Evolutionary conservation across 495 filamentous ascomycete species (phyloP).

Genomic region (Annulohypoxylon stygium): DNA sequence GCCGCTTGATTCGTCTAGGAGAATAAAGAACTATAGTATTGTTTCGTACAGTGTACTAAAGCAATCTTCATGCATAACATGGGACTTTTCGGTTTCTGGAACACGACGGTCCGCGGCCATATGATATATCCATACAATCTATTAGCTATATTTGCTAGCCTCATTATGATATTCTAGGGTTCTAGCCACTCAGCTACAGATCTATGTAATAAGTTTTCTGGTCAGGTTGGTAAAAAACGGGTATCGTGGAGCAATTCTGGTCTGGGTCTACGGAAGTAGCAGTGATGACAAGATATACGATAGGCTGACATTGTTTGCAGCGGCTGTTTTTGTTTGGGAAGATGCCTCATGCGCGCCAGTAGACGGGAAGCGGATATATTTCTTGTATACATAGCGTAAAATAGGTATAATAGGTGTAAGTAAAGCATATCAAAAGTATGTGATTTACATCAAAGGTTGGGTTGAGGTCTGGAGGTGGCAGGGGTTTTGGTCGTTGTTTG

Average conservation of each 20-base stretch:
- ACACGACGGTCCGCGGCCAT: conserved; percentile 5
- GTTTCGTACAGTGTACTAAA: conserved; percentile 25
- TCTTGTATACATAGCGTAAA: conserved; percentile 10
- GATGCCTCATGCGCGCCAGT: conserved; percentile 38
- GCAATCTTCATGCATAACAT: conserved; percentile 33
- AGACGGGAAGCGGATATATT: conserved; percentile 11
- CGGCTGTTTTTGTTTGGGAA: conserved; percentile 38
- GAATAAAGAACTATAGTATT: conserved; percentile 9
- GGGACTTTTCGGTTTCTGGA: conserved; percentile 23
- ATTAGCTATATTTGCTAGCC: conserved; percentile 21
- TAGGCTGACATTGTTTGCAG: conserved; percentile 42
- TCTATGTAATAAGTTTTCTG: conserved; percentile 22
- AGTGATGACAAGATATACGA: conserved; percentile 30
- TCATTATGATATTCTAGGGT: conserved; percentile 29
- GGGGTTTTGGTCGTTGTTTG: not conserved
- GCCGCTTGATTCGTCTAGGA: conserved; percentile 14
- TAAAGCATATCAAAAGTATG: not conserved
- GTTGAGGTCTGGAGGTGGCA: conserved; percentile 14
- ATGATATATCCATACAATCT: conserved; percentile 26
- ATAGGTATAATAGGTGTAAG: not conserved
- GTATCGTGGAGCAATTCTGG: conserved; percentile 17
- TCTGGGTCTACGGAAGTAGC: conserved; percentile 24
- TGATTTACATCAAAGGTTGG: conserved; percentile 19
- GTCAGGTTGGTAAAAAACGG: conserved; percentile 30
- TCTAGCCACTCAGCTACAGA: conserved; percentile 16